Percentiles rank a stretch among this genome's conserved stretches.
These are phyloP conservation scores for Boletellus ananas DNA, from an alignment of 768 basidiomycete species.

Conservation along the genomic window DNA sequence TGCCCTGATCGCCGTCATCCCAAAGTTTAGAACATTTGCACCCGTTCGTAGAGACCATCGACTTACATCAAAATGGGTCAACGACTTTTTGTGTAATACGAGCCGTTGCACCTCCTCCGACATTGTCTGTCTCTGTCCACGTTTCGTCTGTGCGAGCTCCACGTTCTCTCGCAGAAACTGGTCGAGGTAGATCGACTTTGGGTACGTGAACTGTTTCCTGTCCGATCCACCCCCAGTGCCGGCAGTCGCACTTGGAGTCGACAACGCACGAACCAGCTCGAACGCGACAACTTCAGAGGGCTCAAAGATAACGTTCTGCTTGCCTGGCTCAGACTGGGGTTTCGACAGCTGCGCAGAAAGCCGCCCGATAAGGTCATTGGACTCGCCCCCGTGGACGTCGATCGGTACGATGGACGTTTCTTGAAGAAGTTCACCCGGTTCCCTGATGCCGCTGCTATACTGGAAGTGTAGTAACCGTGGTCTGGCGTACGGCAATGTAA, in stretches of 20 bases:
- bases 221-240: slow-evolving; percentile 17
- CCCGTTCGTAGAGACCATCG: background rate
- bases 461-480: slow-evolving; percentile 52
- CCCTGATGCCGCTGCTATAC: slow-evolving; percentile 44
- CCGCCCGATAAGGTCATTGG: slow-evolving; percentile 58
- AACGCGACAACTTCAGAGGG: slow-evolving; percentile 66
- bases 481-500: slow-evolving; percentile 11
- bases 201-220: slow-evolving; percentile 49
- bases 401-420: slow-evolving; percentile 51
- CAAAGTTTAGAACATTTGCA: background rate
- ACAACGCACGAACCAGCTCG: slow-evolving; percentile 36
- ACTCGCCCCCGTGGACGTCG: slow-evolving; percentile 40
- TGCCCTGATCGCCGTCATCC: slow-evolving; percentile 39
- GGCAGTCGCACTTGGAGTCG: slow-evolving; percentile 11
- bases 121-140: slow-evolving; percentile 37
- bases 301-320: slow-evolving; percentile 56
- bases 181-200: slow-evolving; percentile 66
- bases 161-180: slow-evolving; percentile 62
- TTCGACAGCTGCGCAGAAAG: slow-evolving; percentile 34
- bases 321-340: slow-evolving; percentile 25
- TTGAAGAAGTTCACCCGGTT: slow-evolving; percentile 28
- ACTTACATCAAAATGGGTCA: slow-evolving; percentile 58
- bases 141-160: slow-evolving; percentile 37
- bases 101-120: slow-evolving; percentile 47
- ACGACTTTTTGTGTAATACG: slow-evolving; percentile 39